Conservation (phyloP, 805 yeast genomes). For the Schizosaccharomyces lindneri region DNA sequence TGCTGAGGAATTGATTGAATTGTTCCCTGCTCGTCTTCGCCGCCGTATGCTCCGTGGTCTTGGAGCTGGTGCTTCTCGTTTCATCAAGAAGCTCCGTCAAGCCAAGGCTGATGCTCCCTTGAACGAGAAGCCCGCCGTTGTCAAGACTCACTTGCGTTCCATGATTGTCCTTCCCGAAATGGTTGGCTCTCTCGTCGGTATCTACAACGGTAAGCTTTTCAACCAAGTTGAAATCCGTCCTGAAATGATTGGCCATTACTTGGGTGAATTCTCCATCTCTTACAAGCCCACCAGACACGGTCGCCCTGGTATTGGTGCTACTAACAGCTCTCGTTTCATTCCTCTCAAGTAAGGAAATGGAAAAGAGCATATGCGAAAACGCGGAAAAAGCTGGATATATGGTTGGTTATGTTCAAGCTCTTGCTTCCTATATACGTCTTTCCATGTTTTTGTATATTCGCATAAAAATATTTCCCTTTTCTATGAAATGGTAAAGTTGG, state of each 20-base stretch:
- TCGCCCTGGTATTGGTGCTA: slow-evolving; percentile 56
- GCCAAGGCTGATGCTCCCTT: slow-evolving; percentile 67
- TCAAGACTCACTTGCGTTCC: slow-evolving; percentile 98
- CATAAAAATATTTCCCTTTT: background rate
- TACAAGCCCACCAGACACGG: slow-evolving; percentile 99
- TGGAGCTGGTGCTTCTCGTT: slow-evolving; percentile 81
- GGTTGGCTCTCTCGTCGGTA: slow-evolving; percentile 97
- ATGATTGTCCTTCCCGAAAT: slow-evolving; percentile 97
- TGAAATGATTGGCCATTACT: slow-evolving; percentile 99
- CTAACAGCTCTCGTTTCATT: slow-evolving; percentile 26
- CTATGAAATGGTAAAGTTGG: no score
- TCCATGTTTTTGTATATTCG: background rate
- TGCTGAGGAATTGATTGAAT: slow-evolving; percentile 89
- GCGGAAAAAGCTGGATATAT: background rate
- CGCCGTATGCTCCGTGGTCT: slow-evolving; percentile 98
- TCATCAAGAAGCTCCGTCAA: slow-evolving; percentile 91
- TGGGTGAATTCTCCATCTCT: slow-evolving; percentile 98
- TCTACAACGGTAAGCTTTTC: slow-evolving; percentile 98
- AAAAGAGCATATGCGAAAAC: background rate
- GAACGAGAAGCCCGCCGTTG: slow-evolving; percentile 91
- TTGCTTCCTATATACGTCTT: background rate
- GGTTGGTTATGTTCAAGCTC: background rate
- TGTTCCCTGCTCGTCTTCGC: slow-evolving; percentile 96
- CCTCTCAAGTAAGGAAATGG: slow-evolving; percentile 9
- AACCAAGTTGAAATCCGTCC: slow-evolving; percentile 96